A percentile compares a stretch with the other conserved stretches of the same genome.
Conservation (phyloP, 345 rosid genomes). For the Dipteronia sinensis region DNA sequence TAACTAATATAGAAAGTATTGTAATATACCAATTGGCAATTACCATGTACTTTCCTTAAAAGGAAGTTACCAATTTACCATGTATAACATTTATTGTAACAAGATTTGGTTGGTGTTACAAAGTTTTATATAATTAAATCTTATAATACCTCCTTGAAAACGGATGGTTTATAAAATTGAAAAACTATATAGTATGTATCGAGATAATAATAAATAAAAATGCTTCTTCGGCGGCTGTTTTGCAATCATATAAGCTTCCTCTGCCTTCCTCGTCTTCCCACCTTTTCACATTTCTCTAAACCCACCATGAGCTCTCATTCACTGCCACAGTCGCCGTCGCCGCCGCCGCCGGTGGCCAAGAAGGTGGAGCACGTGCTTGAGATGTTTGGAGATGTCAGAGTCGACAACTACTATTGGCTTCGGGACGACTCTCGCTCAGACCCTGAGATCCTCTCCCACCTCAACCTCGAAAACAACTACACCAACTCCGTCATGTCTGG, state of each 20-base stretch:
- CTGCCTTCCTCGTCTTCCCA: not conserved
- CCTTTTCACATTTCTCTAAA: not conserved
- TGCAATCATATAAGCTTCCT: not conserved
- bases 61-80: no score
- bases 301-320: not conserved
- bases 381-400: slow-evolving; percentile 76
- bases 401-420: slow-evolving; percentile 91
- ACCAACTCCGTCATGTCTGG: slow-evolving; percentile 64
- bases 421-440: slow-evolving; percentile 87
- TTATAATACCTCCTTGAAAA: no score
- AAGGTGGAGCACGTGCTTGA: slow-evolving; percentile 78
- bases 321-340: slow-evolving; percentile 12
- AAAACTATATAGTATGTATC: no score
- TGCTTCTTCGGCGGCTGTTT: not conserved
- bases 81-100: no score
- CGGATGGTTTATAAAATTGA: no score
- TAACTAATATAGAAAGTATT: no score
- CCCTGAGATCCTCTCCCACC: slow-evolving; percentile 61
- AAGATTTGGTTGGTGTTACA: no score
- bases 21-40: no score
- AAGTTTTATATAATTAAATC: no score
- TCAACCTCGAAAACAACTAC: slow-evolving; percentile 69
- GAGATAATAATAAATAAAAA: not conserved
- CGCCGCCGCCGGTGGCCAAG: slow-evolving; percentile 79
- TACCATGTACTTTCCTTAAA: no score